Percentiles rank a stretch among this genome's conserved stretches.
Evolutionary conservation across 352 stramenopile genomes (phyloP).

Genomic region (Phytopythium montanum): DNA sequence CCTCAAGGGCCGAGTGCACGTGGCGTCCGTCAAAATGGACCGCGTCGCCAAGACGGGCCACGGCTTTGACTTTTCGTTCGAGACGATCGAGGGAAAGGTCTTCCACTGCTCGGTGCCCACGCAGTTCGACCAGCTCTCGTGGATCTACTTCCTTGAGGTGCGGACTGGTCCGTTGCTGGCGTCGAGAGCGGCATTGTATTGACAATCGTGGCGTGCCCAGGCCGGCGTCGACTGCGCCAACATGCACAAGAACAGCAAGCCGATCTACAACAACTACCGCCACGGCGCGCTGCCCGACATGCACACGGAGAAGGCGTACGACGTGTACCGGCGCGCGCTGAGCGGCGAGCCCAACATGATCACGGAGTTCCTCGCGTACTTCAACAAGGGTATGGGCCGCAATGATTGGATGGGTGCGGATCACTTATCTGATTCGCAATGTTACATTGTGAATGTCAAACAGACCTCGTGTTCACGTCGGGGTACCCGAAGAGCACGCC

Average conservation of each 20-base stretch:
- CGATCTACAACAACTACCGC: conserved; percentile 77
- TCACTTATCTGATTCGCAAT: background rate
- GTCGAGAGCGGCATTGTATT: background rate
- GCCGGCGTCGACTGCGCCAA: conserved; percentile 73
- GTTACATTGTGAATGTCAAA: background rate
- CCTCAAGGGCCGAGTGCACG: conserved; percentile 81
- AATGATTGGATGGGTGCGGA: background rate
- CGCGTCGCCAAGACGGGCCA: conserved; percentile 77
- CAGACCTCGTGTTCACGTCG: conserved; percentile 83
- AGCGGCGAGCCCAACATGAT: conserved; percentile 44
- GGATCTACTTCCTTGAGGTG: conserved; percentile 85
- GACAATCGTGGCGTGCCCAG: background rate
- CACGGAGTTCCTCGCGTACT: conserved; percentile 76
- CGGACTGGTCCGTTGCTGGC: background rate
- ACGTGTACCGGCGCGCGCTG: conserved; percentile 68
- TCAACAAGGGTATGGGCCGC: conserved; percentile 63
- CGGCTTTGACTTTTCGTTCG: conserved; percentile 83
- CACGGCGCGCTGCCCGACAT: conserved; percentile 69
- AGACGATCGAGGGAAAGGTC: conserved; percentile 79
- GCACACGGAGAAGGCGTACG: conserved; percentile 74
- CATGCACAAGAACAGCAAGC: conserved; percentile 83
- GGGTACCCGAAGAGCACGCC: conserved; percentile 74
- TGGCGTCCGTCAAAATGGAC: conserved; percentile 70
- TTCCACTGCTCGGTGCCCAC: conserved; percentile 82
- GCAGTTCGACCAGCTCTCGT: conserved; percentile 76